Base-by-base conservation (phyloP, 2,329 filamentous ascomycete species). In the Tolypocladium tundrense region DNA sequence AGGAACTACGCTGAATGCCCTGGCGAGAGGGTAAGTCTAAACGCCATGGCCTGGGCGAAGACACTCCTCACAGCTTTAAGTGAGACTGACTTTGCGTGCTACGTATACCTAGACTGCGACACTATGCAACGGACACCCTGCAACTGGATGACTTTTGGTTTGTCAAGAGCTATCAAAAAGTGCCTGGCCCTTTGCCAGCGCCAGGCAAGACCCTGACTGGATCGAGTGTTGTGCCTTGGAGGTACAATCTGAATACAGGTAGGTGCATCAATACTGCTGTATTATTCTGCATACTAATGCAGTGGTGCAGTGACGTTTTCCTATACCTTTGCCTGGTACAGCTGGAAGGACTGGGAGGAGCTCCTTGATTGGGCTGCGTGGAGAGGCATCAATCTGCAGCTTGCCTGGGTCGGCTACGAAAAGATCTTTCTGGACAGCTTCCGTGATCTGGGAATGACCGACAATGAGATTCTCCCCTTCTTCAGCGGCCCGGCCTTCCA, bases 351-450 rank as follows among this genome's bases (percentile, higher is more conserved):
- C 52, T 81, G 79, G 78, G 78, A 81, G 64, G 66, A 73, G 3
- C 69, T 80, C 60, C 72, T 81, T 6, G 79, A 81, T 64, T 81
- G 79, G 78, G 69, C 80, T 57, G 78, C 78, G 7, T 70, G 81
- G 3, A 73, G 74, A n/a, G 78, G 78, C 41, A 67, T 81, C 53
- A 81, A 81, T 59, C 66, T 81, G 5, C 76, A 77, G 4, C 70
- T 81, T 2, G 78, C 79, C 4, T 81, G 78, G 78, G 73, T 78
- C 4, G 79, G 79, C 7, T 71, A 74, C 13, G 79, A 82, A 60
- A 79, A 79, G 65, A 75, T 79, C 54, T 70, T 80, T 11, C 63
- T 78, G 4, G 75, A 80, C 9, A 72, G 77, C 8, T 79, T 80
- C 61, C 70, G 66, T 13, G 76, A 77, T 3, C 66, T 77, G 21